Percentiles rank a stretch among this genome's conserved stretches.
Conservation (phyloP, 2,329 filamentous ascomycete genomes). For the Aspergillus thermomutatus region DNA sequence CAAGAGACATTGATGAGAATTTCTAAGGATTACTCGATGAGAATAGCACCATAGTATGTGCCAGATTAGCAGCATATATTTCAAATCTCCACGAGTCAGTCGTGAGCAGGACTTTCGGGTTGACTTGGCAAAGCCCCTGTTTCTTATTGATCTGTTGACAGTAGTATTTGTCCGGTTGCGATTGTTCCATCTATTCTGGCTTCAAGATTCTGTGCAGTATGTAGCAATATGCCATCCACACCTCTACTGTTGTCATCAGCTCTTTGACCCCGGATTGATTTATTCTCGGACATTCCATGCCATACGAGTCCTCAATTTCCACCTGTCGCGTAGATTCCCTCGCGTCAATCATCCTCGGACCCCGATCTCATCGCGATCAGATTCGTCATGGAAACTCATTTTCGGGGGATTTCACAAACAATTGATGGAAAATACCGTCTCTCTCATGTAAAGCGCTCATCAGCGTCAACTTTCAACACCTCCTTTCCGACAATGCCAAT, state of each 20-base stretch:
- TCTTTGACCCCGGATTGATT: neutral
- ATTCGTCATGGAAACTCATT: neutral
- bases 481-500: neutral
- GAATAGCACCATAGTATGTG: neutral
- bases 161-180: too few relatives aligned
- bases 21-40: too few relatives aligned
- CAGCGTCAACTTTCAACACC: neutral
- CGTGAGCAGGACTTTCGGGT: too few relatives aligned
- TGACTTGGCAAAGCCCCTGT: neutral
- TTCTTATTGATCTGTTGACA: neutral
- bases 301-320: neutral
- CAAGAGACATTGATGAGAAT: too few relatives aligned
- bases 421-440: neutral
- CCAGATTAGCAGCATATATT: too few relatives aligned
- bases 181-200: too few relatives aligned
- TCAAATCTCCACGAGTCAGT: neutral
- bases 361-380: neutral
- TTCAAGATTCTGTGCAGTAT: too few relatives aligned
- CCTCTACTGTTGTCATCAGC: neutral
- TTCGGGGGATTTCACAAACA: neutral
- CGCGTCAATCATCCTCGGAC: neutral
- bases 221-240: too few relatives aligned
- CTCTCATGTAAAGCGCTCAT: neutral
- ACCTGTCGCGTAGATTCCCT: neutral
- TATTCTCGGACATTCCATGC: neutral